Percentiles rank a stretch among this genome's conserved stretches.
Conservation (phyloP, 169 alveolate genomes). For the Toxoplasma gondii region DNA sequence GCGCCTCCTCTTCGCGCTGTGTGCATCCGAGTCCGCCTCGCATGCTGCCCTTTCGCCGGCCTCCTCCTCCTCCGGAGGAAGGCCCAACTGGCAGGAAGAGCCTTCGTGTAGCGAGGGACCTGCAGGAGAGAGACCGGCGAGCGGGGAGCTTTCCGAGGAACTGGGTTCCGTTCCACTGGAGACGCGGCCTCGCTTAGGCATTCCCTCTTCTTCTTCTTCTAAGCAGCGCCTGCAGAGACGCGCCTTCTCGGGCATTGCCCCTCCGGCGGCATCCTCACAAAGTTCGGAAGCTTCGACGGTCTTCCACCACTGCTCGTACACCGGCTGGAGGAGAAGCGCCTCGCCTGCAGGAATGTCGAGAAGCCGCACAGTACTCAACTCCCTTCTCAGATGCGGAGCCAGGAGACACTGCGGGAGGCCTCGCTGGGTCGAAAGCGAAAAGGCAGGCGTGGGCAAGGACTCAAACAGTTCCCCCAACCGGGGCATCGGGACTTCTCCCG, state of each 20-base stretch:
- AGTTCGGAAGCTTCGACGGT: background rate
- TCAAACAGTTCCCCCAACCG: background rate
- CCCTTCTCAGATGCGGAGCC: background rate
- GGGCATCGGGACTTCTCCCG: background rate
- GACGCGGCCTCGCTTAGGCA: too few species aligned
- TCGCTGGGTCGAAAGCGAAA: background rate
- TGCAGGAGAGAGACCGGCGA: too few species aligned
- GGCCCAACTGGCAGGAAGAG: too few species aligned
- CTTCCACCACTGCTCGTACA: background rate
- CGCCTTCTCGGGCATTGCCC: background rate
- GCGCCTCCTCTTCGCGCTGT: too few species aligned
- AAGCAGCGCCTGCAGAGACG: background rate
- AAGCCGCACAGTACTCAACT: background rate
- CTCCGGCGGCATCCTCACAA: background rate
- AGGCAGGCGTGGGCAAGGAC: background rate
- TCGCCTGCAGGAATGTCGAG: background rate
- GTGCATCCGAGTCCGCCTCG: too few species aligned
- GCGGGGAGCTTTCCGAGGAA: too few species aligned
- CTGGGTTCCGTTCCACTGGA: too few species aligned
- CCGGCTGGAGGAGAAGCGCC: background rate
- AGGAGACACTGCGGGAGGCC: constrained; percentile 2
- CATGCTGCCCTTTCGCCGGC: too few species aligned
- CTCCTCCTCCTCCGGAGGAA: too few species aligned
- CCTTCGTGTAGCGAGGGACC: too few species aligned
- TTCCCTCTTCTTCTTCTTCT: background rate